phyloP scores from a whole-genome alignment of 164 flowering plant genomes.

The Kalanchoe fedtschenkoi region DNA sequence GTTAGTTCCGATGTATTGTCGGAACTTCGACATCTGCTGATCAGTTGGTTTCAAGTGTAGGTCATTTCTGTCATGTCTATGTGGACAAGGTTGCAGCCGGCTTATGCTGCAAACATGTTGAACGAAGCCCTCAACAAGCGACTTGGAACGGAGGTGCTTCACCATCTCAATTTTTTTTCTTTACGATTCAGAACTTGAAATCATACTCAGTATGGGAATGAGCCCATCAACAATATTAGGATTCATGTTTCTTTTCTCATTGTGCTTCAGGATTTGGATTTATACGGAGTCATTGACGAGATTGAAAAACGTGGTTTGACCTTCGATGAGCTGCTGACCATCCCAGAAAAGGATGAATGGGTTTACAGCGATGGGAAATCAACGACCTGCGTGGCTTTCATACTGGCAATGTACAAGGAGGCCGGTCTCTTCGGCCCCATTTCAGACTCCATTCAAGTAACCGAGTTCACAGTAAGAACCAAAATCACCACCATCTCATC shows the following conservation, averaged over 20 bases:
- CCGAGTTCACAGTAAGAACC: conserved; percentile 86
- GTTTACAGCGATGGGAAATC: conserved; percentile 55
- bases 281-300: too few relatives aligned
- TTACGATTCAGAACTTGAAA: too few relatives aligned
- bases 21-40: too few relatives aligned
- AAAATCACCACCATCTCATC: too few relatives aligned
- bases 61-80: conserved; percentile 98
- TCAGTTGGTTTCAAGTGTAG: conserved; percentile 26
- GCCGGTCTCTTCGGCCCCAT: conserved; percentile 43
- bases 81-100: conserved; percentile 99
- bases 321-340: too few relatives aligned
- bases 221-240: too few relatives aligned
- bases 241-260: neutral
- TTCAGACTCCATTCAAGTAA: conserved; percentile 71
- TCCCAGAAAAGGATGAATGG: too few relatives aligned
- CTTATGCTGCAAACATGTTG: conserved; percentile 99
- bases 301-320: too few relatives aligned
- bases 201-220: too few relatives aligned
- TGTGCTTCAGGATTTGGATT: neutral
- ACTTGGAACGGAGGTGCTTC: conserved; percentile 89
- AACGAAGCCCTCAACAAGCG: conserved; percentile 96
- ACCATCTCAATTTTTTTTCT: neutral
- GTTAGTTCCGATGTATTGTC: too few relatives aligned
- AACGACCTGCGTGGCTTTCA: conserved; percentile 30
- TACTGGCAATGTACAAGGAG: too few relatives aligned